Percentiles rank a stretch among this genome's conserved stretches.
Conservation (phyloP, 768 basidiomycete genomes). For the Termitomyces sp. region DNA sequence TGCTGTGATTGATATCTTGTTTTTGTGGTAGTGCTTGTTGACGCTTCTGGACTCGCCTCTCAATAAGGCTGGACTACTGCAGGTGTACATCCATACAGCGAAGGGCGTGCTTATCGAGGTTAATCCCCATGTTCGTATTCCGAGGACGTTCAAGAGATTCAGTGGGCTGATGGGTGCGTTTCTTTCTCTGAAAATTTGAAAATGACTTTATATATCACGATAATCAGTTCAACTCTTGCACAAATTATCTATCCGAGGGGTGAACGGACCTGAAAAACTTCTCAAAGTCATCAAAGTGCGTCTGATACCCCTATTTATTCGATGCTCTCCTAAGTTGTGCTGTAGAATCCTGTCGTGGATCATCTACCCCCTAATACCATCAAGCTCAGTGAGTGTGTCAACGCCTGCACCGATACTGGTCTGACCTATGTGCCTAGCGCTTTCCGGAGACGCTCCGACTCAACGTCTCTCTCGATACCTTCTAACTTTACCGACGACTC, state of each 20-base stretch:
- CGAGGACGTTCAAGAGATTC: constrained; percentile 97
- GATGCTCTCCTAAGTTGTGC: background rate
- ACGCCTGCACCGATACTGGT: background rate
- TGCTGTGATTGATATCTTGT: background rate
- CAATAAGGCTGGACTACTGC: constrained; percentile 94
- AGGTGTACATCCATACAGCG: constrained; percentile 97
- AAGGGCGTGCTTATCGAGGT: constrained; percentile 96
- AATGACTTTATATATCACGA: constrained; percentile 1
- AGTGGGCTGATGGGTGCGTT: constrained; percentile 92
- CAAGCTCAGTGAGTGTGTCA: constrained; percentile 75
- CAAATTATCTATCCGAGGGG: constrained; percentile 90
- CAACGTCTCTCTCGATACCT: constrained; percentile 80
- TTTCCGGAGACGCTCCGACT: constrained; percentile 87
- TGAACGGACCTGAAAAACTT: constrained; percentile 94
- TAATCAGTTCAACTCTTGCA: constrained; percentile 89
- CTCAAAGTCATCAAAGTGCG: constrained; percentile 93
- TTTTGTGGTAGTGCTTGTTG: constrained; percentile 69
- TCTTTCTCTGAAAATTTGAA: constrained; percentile 1
- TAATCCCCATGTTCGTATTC: constrained; percentile 96
- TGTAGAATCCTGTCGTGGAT: constrained; percentile 87
- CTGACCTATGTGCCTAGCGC: constrained; percentile 40
- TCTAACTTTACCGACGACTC: constrained; percentile 78
- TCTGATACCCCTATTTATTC: background rate
- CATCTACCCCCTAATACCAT: constrained; percentile 93
- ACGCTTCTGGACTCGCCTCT: constrained; percentile 96